phyloP scores from a whole-genome alignment of 2,329 filamentous ascomycete species.

The Colletotrichum lupini region DNA sequence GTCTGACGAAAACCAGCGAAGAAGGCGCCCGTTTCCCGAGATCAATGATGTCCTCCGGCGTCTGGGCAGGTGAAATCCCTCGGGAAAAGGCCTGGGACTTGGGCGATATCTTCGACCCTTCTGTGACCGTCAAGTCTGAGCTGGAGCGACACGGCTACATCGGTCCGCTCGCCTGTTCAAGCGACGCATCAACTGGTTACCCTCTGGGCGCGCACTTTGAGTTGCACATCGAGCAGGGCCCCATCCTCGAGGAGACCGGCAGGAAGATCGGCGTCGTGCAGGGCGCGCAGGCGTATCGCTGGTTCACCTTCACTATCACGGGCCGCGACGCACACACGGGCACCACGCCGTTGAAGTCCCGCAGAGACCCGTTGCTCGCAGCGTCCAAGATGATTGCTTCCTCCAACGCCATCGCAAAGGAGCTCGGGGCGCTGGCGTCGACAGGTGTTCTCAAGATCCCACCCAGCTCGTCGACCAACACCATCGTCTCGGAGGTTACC shows the following conservation, averaged over 20 bases:
- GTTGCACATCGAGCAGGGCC: slow-evolving; percentile 87
- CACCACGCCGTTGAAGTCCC: slow-evolving; percentile 74
- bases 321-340: slow-evolving; percentile 80
- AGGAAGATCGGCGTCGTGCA: slow-evolving; percentile 77
- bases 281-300: slow-evolving; percentile 80
- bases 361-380: slow-evolving; percentile 75
- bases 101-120: slow-evolving; percentile 58
- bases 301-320: slow-evolving; percentile 74
- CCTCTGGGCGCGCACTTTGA: slow-evolving; percentile 83
- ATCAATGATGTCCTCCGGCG: slow-evolving; percentile 79
- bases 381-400: slow-evolving; percentile 76
- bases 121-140: slow-evolving; percentile 50
- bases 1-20: slow-evolving; percentile 61
- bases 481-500: slow-evolving; percentile 28
- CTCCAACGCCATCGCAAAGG: slow-evolving; percentile 70
- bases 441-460: slow-evolving; percentile 70
- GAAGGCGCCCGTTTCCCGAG: slow-evolving; percentile 84
- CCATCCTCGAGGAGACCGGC: slow-evolving; percentile 73
- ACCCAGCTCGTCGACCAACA: slow-evolving; percentile 37
- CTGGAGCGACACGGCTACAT: slow-evolving; percentile 79
- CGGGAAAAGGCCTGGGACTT: slow-evolving; percentile 67
- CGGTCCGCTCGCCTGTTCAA: slow-evolving; percentile 54
- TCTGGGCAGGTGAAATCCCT: slow-evolving; percentile 78
- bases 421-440: slow-evolving; percentile 70
- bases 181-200: slow-evolving; percentile 8